phyloP scores from a whole-genome alignment of 257 asterid genomes.

The Salvia hispanica region DNA sequence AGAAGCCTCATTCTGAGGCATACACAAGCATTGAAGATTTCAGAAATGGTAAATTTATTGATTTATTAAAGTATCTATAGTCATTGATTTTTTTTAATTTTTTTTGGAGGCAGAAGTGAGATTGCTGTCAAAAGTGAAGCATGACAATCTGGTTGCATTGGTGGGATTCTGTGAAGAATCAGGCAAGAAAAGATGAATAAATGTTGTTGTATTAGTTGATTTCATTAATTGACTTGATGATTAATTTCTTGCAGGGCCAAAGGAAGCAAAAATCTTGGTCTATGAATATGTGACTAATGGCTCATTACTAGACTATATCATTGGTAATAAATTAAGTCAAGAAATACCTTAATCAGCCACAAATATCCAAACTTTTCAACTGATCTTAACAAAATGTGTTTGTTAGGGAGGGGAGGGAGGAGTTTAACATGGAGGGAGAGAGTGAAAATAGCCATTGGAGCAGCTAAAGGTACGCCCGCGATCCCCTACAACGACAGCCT shows the following conservation, averaged over 20 bases:
- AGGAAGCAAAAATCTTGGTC: conserved; percentile 58
- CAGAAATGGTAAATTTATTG: conserved; percentile 51
- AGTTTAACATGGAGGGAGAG: conserved; percentile 81
- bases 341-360: too few species aligned
- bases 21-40: conserved; percentile 65
- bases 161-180: conserved; percentile 73
- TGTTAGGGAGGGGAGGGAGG: conserved; percentile 61
- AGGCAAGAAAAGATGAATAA: conserved; percentile 33
- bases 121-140: conserved; percentile 71
- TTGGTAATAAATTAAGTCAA: conserved; percentile 32
- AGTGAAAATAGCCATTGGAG: conserved; percentile 73
- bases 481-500: neutral
- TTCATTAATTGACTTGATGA: neutral
- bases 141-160: conserved; percentile 61
- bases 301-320: conserved; percentile 70
- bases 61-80: neutral
- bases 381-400: neutral
- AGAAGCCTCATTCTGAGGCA: conserved; percentile 58
- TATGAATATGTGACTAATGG: conserved; percentile 77
- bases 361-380: too few species aligned
- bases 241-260: conserved; percentile 44
- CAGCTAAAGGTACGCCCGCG: conserved; percentile 60
- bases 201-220: neutral
- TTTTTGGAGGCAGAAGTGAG: conserved; percentile 52
- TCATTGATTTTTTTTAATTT: neutral